These are phyloP conservation scores for Penicillium sp. DNA, from an alignment of 2,329 filamentous ascomycete genomes.

Conservation along the genomic window DNA sequence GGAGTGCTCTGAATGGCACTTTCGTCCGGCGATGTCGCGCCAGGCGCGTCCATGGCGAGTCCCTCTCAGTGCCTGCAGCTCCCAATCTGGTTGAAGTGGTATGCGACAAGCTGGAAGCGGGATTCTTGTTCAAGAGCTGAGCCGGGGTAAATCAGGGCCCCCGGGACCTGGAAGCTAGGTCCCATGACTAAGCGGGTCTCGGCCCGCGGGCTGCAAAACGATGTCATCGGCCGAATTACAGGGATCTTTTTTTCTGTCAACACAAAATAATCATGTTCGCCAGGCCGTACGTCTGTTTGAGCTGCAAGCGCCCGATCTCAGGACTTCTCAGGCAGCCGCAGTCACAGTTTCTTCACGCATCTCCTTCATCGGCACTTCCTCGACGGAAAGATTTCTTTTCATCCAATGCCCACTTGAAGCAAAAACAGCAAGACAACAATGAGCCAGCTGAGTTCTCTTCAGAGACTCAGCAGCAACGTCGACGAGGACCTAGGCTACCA, in stretches of 20 bases:
- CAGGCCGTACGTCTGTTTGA: constrained; percentile 30
- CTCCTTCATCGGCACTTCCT: constrained; percentile 34
- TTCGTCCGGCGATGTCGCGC: constrained; percentile 29
- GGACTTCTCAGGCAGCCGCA: constrained; percentile 29
- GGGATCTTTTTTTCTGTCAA: background rate
- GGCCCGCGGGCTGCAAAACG: constrained; percentile 7
- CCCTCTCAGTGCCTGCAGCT: constrained; percentile 28
- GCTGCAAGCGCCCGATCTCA: constrained; percentile 31
- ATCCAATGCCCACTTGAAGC: constrained; percentile 56
- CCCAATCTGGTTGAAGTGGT: constrained; percentile 16
- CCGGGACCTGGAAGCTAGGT: constrained; percentile 4
- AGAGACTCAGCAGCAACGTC: constrained; percentile 40
- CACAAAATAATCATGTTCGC: constrained; percentile 29
- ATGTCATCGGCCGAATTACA: constrained; percentile 14
- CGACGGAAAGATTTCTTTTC: constrained; percentile 64
- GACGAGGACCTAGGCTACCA: constrained; percentile 49
- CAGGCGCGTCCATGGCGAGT: constrained; percentile 41
- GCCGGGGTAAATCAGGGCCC: constrained; percentile 22
- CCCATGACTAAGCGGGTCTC: constrained; percentile 23
- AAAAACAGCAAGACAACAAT: constrained; percentile 30
- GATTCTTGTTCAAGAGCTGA: constrained; percentile 18
- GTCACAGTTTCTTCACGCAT: constrained; percentile 35
- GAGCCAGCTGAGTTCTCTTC: constrained; percentile 12
- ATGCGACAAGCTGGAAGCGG: constrained; percentile 21
- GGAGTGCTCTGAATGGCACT: constrained; percentile 21